Evolutionary conservation across 345 rosid species (phyloP), one percentile per base, ranked within the genome.

Genomic region (Eucalyptus lansdowneana): DNA sequence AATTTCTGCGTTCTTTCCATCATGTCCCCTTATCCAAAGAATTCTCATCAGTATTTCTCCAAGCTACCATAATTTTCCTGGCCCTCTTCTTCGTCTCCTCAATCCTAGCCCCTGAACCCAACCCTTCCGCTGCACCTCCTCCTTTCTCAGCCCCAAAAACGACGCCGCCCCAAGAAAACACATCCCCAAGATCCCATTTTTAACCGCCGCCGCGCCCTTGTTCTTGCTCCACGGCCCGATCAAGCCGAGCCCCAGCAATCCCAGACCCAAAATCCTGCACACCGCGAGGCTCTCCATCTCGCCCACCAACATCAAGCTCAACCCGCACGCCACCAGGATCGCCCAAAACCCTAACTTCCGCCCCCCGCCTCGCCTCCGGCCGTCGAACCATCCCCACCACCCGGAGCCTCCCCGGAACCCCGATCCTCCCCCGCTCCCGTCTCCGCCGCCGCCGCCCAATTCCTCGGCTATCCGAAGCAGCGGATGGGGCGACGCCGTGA

Each of bases 401-500:
- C 92, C 93, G 22, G 90, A 92, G n/a, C 92, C 93, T 69, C 90
- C 94, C 91, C 86, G 45, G 86, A 91, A 86, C 54, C 90, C 91
- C 10, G 25, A 83, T n/a, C 90, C 91, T 3, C 92, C 91, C 11
- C 95, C 93, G 87, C 47, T 17, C 27, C 88, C 67, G 14, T 83
- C 50, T 47, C 91, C 92, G 15, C 89, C 92, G 22, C 89, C 92
- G 22, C 89, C 93, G 47, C 90, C 93, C n/a, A 87, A 22, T 91
- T 89, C 93, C 25, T 65, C 91, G 4, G 92, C 49, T 40, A 93
- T 50, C 62, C 91, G 24, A 91, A 89, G 91, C 86, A 92, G 50
- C 9, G 95, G 97, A 44, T 89, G 94, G n/a, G 95, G 94, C 72
- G 93, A 90, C 50, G 91, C 88, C 88, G 89, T 93, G 91, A 91